Evolutionary conservation across 345 rosid genomes (phyloP).

Genomic region (Trapa incisa): DNA sequence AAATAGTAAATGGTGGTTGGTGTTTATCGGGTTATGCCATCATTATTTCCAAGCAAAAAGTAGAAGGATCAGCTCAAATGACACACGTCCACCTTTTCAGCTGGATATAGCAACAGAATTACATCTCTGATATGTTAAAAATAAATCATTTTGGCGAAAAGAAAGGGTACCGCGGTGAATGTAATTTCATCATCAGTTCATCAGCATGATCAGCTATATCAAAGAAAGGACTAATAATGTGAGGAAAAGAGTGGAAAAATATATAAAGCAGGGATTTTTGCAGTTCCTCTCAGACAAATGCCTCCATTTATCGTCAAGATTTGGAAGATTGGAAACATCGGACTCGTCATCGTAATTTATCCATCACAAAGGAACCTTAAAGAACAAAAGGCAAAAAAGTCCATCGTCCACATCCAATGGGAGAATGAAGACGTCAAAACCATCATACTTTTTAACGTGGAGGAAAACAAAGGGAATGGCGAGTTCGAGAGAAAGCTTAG

Average conservation of each 20-base stretch:
- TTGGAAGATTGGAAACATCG: slow-evolving; percentile 21
- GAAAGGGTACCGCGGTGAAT: neutral
- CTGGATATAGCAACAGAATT: neutral
- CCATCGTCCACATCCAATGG: neutral
- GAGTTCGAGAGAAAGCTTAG: neutral
- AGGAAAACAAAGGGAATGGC: neutral
- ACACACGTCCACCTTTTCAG: too few species aligned
- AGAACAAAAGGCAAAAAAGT: neutral
- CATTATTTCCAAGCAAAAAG: neutral
- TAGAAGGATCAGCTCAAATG: neutral
- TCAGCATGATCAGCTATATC: slow-evolving; percentile 11
- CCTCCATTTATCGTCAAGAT: slow-evolving; percentile 45
- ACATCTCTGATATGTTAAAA: too few species aligned
- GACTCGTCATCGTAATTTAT: slow-evolving; percentile 39
- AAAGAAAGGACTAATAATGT: too few species aligned
- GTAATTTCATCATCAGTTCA: slow-evolving; percentile 12
- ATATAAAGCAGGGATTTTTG: neutral
- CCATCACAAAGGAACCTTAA: slow-evolving; percentile 16
- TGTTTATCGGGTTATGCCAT: too few species aligned
- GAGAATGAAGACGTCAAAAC: neutral
- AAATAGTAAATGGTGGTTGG: neutral
- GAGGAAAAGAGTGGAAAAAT: too few species aligned
- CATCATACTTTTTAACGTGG: neutral
- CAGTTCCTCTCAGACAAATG: slow-evolving; percentile 48
- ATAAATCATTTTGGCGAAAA: neutral